Base-by-base conservation (phyloP, 176 grass and related monocot species). In the Puccinellia tenuiflora region DNA sequence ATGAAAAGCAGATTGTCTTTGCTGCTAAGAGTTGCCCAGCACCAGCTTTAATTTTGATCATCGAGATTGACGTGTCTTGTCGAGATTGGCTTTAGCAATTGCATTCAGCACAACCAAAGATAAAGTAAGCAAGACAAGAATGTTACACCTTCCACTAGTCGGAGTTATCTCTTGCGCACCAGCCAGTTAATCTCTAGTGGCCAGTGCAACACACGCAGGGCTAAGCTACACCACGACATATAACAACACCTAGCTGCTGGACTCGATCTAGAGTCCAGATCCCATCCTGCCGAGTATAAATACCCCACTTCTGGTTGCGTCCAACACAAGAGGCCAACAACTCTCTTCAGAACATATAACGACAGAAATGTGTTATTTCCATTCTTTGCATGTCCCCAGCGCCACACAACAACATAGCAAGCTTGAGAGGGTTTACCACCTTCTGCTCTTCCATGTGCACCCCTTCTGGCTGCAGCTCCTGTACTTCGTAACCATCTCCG, bases 381-480 rank as follows among this genome's bases (percentile, higher is more conserved):
- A 6, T 63, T 22, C 8, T 70, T 52, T 77, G 50, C 76, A 61
- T 25, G 31, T 33, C 30, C 28, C 31, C 4, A 4, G 6, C 39
- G 7, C 59, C 22, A 2, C 77, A n/a, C 31, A 61, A n/a, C 31
- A 61, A 37, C 11, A 73, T 52, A 17, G 30, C 29, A 75, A 1
- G 54, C 7, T 81, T 51, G 9, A 50, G 15, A 71, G 15, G 51
- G 17, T 53, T 14, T 89, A 85, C 25, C 78, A 62, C 18, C 13
- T 70, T 26, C 5, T 89, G 46, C 42, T 89, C 21, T 94, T 90
- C 10, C 83, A 89, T 40, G 80, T 64, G 13, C 64, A 92, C 66
- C 82, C 92, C 15, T 90, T 94, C 37, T 92, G 85, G 88, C 66
- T 92, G 35, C 94, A 97, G 13, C 65, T 97, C 29, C 1, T 76